Conservation (phyloP, 2,329 filamentous ascomycete species). For the Nemania abortiva region DNA sequence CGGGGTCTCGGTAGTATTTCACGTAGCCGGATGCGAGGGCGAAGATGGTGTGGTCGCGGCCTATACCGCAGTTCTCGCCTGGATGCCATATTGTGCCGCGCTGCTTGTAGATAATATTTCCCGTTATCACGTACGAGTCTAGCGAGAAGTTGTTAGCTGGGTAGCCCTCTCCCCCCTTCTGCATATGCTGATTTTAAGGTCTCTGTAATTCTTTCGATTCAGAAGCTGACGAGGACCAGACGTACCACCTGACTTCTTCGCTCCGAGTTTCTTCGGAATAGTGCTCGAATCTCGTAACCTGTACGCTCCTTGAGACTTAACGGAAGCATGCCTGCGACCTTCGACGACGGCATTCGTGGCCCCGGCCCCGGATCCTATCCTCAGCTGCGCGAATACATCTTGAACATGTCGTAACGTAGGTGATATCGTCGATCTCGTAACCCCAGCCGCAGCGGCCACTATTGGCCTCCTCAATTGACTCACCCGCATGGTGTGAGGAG, state of each 20-base stretch:
- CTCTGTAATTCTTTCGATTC: background rate
- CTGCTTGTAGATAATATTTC: slow-evolving; percentile 98
- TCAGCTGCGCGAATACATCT: slow-evolving; percentile 50
- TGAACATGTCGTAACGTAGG: slow-evolving; percentile 53
- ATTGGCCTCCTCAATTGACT: slow-evolving; percentile 59
- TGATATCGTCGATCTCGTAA: slow-evolving; percentile 41
- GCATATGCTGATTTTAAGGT: background rate
- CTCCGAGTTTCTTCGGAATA: slow-evolving; percentile 85
- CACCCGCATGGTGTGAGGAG: slow-evolving; percentile 55
- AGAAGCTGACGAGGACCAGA: slow-evolving; percentile 35
- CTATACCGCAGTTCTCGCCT: slow-evolving; percentile 95
- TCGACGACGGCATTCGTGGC: slow-evolving; percentile 57
- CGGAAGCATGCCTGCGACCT: slow-evolving; percentile 67
- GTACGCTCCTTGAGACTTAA: slow-evolving; percentile 75
- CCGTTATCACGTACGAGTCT: slow-evolving; percentile 94
- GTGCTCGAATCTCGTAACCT: slow-evolving; percentile 73
- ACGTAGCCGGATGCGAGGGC: slow-evolving; percentile 89
- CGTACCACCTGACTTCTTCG: slow-evolving; percentile 90
- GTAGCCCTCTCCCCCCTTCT: background rate
- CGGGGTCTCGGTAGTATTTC: slow-evolving; percentile 93
- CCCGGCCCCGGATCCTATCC: slow-evolving; percentile 44
- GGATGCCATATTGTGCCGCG: slow-evolving; percentile 94
- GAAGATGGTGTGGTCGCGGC: slow-evolving; percentile 96
- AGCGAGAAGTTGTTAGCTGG: slow-evolving; percentile 26
- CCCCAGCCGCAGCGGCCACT: slow-evolving; percentile 53